Conservation (phyloP, 1,139 yeast species). For the Lodderomyces pseudojiufengensis region DNA sequence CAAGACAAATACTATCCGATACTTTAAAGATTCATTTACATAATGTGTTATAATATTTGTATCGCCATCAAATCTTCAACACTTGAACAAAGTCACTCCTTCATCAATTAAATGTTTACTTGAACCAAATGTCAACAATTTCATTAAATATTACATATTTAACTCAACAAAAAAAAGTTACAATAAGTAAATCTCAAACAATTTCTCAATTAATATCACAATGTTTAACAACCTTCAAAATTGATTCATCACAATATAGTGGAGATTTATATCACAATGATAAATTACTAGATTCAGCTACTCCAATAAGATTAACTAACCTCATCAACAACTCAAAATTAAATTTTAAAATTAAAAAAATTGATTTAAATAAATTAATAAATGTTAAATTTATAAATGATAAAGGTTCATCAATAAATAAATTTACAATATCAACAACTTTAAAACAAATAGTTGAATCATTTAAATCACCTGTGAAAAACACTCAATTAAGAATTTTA, state of each 20-base stretch:
- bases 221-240: conserved; percentile 12
- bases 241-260: conserved; percentile 8
- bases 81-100: conserved; percentile 4
- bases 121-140: conserved; percentile 20
- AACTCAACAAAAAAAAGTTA: conserved; percentile 23
- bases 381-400: conserved; percentile 23
- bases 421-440: conserved; percentile 11
- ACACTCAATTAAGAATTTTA: conserved; percentile 11
- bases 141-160: conserved; percentile 22
- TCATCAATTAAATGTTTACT: background rate
- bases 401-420: conserved; percentile 8
- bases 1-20: no score
- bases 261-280: conserved; percentile 29
- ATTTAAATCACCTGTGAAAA: background rate
- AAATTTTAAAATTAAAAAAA: conserved; percentile 17
- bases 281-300: conserved; percentile 29
- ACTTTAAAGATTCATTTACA: no score
- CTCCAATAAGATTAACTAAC: conserved; percentile 33
- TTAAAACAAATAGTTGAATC: conserved; percentile 11
- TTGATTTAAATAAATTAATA: conserved; percentile 16
- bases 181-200: conserved; percentile 22
- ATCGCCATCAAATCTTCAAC: conserved; percentile 1
- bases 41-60: no score
- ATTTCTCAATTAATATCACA: conserved; percentile 27
- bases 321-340: conserved; percentile 33